A percentile compares a stretch with the other conserved stretches of the same genome.
These are phyloP conservation scores for Boletus rubroflammeus DNA, from an alignment of 768 basidiomycete genomes.

Conservation along the genomic window DNA sequence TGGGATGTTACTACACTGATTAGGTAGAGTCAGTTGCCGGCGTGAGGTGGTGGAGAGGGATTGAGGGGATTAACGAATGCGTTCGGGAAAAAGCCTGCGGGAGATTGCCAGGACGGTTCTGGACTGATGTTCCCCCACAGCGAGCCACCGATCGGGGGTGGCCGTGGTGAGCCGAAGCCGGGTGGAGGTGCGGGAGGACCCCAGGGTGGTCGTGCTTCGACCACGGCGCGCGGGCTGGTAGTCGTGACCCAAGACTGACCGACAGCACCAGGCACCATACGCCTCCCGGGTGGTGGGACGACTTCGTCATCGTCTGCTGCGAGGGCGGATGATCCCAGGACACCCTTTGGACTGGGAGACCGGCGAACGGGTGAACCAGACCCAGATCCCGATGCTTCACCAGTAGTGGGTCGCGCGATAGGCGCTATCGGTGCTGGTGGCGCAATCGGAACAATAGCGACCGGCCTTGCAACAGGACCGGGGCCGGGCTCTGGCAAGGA, in stretches of 20 bases:
- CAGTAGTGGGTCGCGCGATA: constrained; percentile 48
- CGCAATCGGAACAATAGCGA: constrained; percentile 23
- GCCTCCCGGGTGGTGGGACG: constrained; percentile 48
- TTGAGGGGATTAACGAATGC: constrained; percentile 47
- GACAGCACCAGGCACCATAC: constrained; percentile 38
- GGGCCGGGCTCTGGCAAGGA: constrained; percentile 45
- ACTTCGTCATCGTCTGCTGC: constrained; percentile 81
- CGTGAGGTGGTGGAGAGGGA: constrained; percentile 46
- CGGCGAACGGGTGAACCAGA: constrained; percentile 56
- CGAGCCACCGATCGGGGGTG: constrained; percentile 33
- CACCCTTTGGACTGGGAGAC: constrained; percentile 58
- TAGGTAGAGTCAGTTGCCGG: constrained; percentile 29
- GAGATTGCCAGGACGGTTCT: constrained; percentile 49
- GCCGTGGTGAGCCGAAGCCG: constrained; percentile 34
- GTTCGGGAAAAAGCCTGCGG: constrained; percentile 43
- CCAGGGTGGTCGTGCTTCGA: constrained; percentile 45
- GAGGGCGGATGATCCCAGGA: constrained; percentile 74
- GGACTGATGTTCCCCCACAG: constrained; percentile 42
- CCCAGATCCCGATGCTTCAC: constrained; percentile 47
- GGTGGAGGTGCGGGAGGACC: constrained; percentile 36
- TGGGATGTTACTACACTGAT: constrained; percentile 22
- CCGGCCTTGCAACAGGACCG: constrained; percentile 56
- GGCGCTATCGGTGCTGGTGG: constrained; percentile 65
- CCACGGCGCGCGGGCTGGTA: constrained; percentile 43
- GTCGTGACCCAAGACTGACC: constrained; percentile 48